Percentiles rank a stretch among this genome's conserved stretches.
These are phyloP conservation scores for Fulvia fulva DNA, from an alignment of 2,329 filamentous ascomycete genomes.

Conservation along the genomic window DNA sequence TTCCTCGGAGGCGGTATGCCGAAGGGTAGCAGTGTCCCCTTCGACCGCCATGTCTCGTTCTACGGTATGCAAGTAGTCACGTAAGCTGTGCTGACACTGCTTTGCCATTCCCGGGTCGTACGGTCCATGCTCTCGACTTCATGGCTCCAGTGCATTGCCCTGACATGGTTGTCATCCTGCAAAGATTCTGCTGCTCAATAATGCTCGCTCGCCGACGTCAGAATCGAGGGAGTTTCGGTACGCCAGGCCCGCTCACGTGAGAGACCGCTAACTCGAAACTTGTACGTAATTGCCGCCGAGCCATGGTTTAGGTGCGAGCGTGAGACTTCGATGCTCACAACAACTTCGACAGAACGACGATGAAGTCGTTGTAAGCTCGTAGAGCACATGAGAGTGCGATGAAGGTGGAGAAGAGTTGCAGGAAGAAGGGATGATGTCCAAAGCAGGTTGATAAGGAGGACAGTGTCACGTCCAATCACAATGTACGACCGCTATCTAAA, in stretches of 20 bases:
- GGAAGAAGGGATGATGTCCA: background rate
- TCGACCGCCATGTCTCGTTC: background rate
- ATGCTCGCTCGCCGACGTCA: slow-evolving; percentile 23
- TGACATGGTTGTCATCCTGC: background rate
- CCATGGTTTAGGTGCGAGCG: background rate
- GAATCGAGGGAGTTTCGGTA: slow-evolving; percentile 53
- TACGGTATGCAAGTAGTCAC: background rate
- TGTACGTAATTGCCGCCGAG: slow-evolving; percentile 2
- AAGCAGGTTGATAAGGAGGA: background rate
- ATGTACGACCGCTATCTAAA: background rate
- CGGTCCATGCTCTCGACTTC: background rate
- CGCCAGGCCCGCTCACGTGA: slow-evolving; percentile 46
- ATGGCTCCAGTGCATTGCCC: background rate
- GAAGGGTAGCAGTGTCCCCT: background rate
- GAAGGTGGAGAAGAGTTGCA: background rate
- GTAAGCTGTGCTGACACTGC: background rate
- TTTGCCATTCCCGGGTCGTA: background rate
- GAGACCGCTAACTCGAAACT: background rate
- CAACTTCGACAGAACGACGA: background rate
- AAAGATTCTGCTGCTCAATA: background rate
- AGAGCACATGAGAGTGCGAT: background rate
- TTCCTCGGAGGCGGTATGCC: background rate
- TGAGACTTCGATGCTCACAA: background rate
- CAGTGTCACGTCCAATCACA: background rate
- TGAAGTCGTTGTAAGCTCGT: background rate